A percentile compares a stretch with the other conserved stretches of the same genome.
phyloP scores from a whole-genome alignment of 2,329 filamentous ascomycete species.

The Eurotiales sp. region DNA sequence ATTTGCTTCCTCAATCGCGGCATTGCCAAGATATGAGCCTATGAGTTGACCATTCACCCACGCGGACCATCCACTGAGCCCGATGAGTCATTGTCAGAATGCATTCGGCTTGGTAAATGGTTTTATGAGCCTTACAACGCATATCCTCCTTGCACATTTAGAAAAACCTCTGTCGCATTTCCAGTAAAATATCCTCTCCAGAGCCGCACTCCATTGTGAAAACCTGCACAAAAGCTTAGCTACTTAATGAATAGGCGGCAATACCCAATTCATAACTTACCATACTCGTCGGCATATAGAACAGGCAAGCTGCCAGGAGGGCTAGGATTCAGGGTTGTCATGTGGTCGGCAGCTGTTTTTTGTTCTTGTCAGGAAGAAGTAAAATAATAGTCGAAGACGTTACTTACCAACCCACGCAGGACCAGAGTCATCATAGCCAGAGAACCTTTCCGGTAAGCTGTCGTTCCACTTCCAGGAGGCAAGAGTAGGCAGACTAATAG shows the following conservation, averaged over 20 bases:
- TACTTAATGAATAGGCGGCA: neutral
- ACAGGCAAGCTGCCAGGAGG: constrained; percentile 44
- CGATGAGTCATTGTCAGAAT: no score
- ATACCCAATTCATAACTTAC: constrained; percentile 13
- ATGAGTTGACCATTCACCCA: constrained; percentile 64
- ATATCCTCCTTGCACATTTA: constrained; percentile 61
- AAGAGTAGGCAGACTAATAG: constrained; percentile 31
- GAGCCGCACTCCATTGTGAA: constrained; percentile 63
- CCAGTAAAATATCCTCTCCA: constrained; percentile 68
- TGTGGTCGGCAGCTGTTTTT: constrained; percentile 37
- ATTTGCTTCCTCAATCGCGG: constrained; percentile 48
- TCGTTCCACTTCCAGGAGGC: constrained; percentile 40
- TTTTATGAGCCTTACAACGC: constrained; percentile 26
- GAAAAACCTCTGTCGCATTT: constrained; percentile 55
- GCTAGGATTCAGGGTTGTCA: constrained; percentile 38
- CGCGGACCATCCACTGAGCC: constrained; percentile 56
- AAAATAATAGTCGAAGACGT: neutral
- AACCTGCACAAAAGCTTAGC: constrained; percentile 51
- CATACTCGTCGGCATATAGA: constrained; percentile 46
- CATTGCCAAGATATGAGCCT: constrained; percentile 60
- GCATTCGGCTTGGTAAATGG: no score
- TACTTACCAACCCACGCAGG: constrained; percentile 31
- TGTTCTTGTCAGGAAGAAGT: constrained; percentile 1
- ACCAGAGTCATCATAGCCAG: constrained; percentile 42
- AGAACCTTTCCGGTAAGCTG: constrained; percentile 41